A percentile compares a stretch with the other conserved stretches of the same genome.
phyloP scores from a whole-genome alignment of 495 filamentous ascomycete genomes.

The Daldinia caldariorum region DNA sequence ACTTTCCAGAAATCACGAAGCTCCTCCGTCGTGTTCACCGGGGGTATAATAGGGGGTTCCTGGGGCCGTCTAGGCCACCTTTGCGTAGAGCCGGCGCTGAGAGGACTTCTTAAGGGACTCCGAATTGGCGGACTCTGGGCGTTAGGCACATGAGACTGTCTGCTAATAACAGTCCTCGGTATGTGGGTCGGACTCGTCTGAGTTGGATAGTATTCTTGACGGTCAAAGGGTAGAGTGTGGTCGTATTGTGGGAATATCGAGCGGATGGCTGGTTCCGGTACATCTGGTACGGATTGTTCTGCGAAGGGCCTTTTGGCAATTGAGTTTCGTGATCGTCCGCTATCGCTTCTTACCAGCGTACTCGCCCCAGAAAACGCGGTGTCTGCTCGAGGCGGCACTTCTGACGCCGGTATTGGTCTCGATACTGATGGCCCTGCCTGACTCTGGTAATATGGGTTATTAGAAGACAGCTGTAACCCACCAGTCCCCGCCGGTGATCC shows the following conservation, averaged over 20 bases:
- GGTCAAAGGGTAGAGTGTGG: conserved; percentile 70
- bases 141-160: conserved; percentile 64
- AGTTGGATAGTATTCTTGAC: conserved; percentile 75
- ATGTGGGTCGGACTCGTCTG: conserved; percentile 64
- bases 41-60: conserved; percentile 57
- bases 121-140: conserved; percentile 42
- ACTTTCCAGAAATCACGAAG: conserved; percentile 65
- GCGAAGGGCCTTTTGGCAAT: conserved; percentile 59
- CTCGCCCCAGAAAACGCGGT: conserved; percentile 62
- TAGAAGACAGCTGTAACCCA: conserved; percentile 34
- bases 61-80: conserved; percentile 52
- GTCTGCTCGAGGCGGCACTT: conserved; percentile 55
- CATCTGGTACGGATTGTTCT: conserved; percentile 42
- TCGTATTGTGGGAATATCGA: conserved; percentile 87
- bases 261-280: conserved; percentile 51
- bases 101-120: conserved; percentile 46
- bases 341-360: conserved; percentile 60
- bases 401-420: conserved; percentile 47
- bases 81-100: conserved; percentile 45
- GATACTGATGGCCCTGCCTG: conserved; percentile 52
- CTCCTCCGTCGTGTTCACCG: conserved; percentile 61
- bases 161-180: conserved; percentile 64
- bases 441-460: conserved; percentile 43
- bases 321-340: conserved; percentile 58
- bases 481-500: conserved; percentile 41